These are phyloP conservation scores for Citrullus mucosospermus DNA, from an alignment of 306 rosid species.

Conservation along the genomic window DNA sequence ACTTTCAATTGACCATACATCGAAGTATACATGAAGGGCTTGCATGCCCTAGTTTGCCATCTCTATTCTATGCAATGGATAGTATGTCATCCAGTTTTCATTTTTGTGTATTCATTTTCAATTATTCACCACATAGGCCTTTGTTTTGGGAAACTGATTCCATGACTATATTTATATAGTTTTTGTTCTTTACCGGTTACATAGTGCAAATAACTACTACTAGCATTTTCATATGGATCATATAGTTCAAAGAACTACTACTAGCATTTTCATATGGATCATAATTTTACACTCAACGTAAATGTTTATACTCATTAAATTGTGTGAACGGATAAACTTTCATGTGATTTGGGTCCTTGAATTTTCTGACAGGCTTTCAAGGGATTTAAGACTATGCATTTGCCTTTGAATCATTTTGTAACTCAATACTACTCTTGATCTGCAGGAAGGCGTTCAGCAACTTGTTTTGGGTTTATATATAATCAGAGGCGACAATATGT, in stretches of 20 bases:
- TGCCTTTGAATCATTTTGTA: not conserved
- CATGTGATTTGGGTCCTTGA: not conserved
- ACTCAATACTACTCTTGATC: slow-evolving; percentile 7
- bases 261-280: not conserved
- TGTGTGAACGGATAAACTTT: not conserved
- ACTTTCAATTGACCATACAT: not conserved
- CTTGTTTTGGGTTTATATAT: slow-evolving; percentile 84
- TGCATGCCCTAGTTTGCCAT: not conserved
- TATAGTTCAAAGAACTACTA: not conserved
- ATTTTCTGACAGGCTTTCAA: not conserved
- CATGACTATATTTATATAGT: not conserved
- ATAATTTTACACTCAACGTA: not conserved
- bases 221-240: not conserved
- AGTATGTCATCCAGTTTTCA: not conserved
- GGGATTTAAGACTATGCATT: not conserved
- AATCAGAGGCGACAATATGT: slow-evolving; percentile 97
- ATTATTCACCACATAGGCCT: not conserved
- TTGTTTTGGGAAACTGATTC: not conserved
- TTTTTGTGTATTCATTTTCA: not conserved
- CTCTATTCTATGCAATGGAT: not conserved
- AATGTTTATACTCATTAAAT: not conserved
- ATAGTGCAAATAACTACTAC: not conserved
- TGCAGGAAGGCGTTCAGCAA: slow-evolving; percentile 95
- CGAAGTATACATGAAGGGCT: not conserved
- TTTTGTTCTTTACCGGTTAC: not conserved